A percentile compares a stretch with the other conserved stretches of the same genome.
Evolutionary conservation across 192 early-diverging fungal genomes (phyloP).

Genomic region (Coemansia interrupta): DNA sequence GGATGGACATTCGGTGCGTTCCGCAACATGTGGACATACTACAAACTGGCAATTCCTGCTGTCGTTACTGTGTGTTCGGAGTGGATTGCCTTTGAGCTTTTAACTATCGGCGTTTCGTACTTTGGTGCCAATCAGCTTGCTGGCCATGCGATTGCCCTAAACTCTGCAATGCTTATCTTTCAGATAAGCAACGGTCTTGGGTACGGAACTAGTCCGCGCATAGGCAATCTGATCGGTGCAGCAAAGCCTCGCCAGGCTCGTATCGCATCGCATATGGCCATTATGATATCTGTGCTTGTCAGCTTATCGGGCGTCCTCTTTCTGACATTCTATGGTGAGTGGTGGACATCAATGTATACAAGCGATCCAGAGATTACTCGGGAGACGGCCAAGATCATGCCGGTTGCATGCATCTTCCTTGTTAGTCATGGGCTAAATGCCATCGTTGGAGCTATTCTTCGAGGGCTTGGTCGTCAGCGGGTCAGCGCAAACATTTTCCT

Average conservation of each 20-base stretch:
- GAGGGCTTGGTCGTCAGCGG: background rate
- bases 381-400: constrained; percentile 62
- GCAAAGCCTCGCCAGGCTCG: too few species aligned
- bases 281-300: constrained; percentile 55
- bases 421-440: constrained; percentile 55
- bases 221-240: constrained; percentile 62
- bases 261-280: constrained; percentile 32
- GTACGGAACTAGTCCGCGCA: constrained; percentile 67
- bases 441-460: constrained; percentile 43
- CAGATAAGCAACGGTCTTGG: constrained; percentile 66
- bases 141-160: constrained; percentile 65
- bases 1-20: constrained; percentile 68
- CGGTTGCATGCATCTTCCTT: constrained; percentile 67
- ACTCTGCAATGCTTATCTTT: constrained; percentile 63
- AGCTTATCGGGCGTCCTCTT: constrained; percentile 27
- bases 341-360: constrained; percentile 56
- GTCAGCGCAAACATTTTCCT: constrained; percentile 24
- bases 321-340: constrained; percentile 57
- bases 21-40: constrained; percentile 56
- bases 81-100: constrained; percentile 73
- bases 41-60: constrained; percentile 68
- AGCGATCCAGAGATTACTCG: constrained; percentile 41
- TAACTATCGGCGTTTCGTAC: constrained; percentile 65
- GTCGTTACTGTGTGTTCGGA: constrained; percentile 72
- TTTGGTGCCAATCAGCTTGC: constrained; percentile 68